Evolutionary conservation across 768 basidiomycete species (phyloP).

Genomic region (Lenzites betulinus): DNA sequence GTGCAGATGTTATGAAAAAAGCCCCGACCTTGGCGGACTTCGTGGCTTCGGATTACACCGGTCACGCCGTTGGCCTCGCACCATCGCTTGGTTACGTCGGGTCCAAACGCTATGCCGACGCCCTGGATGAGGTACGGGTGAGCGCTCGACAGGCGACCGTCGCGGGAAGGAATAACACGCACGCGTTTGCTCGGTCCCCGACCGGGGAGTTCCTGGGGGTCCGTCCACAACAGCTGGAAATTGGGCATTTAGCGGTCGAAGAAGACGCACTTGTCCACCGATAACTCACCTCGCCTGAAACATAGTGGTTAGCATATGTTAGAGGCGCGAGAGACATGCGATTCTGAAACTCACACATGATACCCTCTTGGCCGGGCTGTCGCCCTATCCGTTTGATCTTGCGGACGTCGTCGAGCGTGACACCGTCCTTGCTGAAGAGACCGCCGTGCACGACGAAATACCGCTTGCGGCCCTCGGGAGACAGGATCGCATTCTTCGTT

Average conservation of each 20-base stretch:
- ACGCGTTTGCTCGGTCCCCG: constrained; percentile 96
- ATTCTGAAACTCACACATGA: constrained; percentile 76
- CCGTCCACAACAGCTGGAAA: constrained; percentile 86
- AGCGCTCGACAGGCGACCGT: neutral
- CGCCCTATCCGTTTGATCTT: constrained; percentile 84
- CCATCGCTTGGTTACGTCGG: constrained; percentile 90
- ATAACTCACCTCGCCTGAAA: constrained; percentile 60
- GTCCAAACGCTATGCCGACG: constrained; percentile 94
- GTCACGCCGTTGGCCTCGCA: constrained; percentile 85
- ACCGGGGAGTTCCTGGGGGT: constrained; percentile 86
- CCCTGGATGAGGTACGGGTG: constrained; percentile 51
- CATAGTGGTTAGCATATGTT: neutral
- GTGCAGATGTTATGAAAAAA: constrained; percentile 24
- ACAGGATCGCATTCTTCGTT: constrained; percentile 63
- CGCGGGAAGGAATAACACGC: constrained; percentile 31
- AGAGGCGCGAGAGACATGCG: neutral
- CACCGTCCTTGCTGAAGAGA: constrained; percentile 90
- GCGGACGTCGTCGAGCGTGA: constrained; percentile 92
- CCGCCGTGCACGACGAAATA: constrained; percentile 98
- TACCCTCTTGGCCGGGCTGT: constrained; percentile 92
- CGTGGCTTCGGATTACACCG: constrained; percentile 92
- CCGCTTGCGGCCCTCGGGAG: constrained; percentile 78
- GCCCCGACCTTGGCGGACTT: constrained; percentile 81
- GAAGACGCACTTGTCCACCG: neutral
- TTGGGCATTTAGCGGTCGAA: constrained; percentile 11